These are phyloP conservation scores for Fallopia convolvulus DNA, from an alignment of 148 eudicot genomes.

Conservation along the genomic window DNA sequence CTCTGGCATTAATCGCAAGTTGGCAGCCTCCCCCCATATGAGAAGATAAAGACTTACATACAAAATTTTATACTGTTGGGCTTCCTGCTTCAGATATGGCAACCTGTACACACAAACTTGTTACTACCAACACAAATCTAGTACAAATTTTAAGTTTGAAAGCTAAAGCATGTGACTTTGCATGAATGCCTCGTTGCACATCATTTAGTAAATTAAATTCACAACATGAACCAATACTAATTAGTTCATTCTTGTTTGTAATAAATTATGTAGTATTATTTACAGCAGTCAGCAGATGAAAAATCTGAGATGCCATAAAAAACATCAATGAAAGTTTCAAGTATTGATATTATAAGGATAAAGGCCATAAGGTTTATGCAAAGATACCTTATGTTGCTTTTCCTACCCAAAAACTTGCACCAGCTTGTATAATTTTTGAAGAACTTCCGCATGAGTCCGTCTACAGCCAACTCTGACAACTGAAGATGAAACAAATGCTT, in stretches of 20 bases:
- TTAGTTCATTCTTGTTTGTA: neutral
- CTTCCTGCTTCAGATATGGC: conserved; percentile 87
- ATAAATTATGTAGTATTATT: neutral
- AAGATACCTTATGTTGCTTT: conserved; percentile 77
- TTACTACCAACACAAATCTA: neutral
- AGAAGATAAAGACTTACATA: conserved; percentile 87
- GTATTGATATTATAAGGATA: neutral
- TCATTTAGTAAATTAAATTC: neutral
- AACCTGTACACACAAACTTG: conserved; percentile 44
- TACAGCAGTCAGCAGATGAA: neutral
- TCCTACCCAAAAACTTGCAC: conserved; percentile 86
- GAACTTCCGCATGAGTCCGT: conserved; percentile 83
- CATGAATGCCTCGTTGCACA: neutral
- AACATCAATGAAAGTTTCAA: neutral
- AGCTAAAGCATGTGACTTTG: neutral
- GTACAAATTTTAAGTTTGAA: neutral
- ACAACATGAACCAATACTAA: neutral
- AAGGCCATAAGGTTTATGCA: neutral
- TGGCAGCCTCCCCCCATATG: conserved; percentile 99
- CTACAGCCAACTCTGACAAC: conserved; percentile 70
- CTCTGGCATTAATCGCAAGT: conserved; percentile 90
- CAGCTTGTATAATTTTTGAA: conserved; percentile 90
- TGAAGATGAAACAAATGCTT: conserved; percentile 19
- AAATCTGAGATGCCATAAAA: neutral
- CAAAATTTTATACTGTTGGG: conserved; percentile 82